phyloP scores from a whole-genome alignment of 2,329 filamentous ascomycete species.

The Xylaria sp. region DNA sequence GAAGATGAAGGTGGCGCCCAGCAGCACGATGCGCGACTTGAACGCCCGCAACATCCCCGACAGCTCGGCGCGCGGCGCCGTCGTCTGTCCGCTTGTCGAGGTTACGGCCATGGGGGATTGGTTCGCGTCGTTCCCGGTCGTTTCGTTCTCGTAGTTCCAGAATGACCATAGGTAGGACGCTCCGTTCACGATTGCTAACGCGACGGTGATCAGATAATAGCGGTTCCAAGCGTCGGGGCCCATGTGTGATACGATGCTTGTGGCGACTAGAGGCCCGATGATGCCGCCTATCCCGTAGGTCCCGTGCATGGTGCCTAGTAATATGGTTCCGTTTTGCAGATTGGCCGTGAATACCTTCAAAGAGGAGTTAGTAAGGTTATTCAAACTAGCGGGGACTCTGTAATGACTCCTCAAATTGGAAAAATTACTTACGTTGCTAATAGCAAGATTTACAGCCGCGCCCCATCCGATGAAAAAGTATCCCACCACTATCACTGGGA shows the following conservation, averaged over 20 bases:
- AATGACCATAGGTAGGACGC: slow-evolving; percentile 73
- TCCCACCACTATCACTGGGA: slow-evolving; percentile 71
- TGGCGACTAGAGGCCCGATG: slow-evolving; percentile 77
- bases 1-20: slow-evolving; percentile 85
- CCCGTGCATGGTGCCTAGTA: slow-evolving; percentile 73
- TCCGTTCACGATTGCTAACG: slow-evolving; percentile 66
- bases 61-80: slow-evolving; percentile 41
- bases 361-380: background rate
- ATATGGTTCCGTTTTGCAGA: slow-evolving; percentile 62
- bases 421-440: slow-evolving; percentile 60
- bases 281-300: slow-evolving; percentile 73
- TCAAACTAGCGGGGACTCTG: background rate
- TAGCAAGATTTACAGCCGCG: slow-evolving; percentile 64
- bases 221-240: slow-evolving; percentile 69
- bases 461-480: slow-evolving; percentile 75
- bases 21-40: slow-evolving; percentile 69
- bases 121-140: slow-evolving; percentile 38
- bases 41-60: slow-evolving; percentile 60
- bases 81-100: slow-evolving; percentile 8
- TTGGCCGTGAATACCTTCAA: slow-evolving; percentile 61
- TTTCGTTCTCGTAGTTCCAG: slow-evolving; percentile 73
- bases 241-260: slow-evolving; percentile 69
- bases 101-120: slow-evolving; percentile 19
- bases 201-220: slow-evolving; percentile 76
- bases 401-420: background rate